These are phyloP conservation scores for Mortierella sp. DNA, from an alignment of 371 early-diverging fungal species.

Conservation along the genomic window DNA sequence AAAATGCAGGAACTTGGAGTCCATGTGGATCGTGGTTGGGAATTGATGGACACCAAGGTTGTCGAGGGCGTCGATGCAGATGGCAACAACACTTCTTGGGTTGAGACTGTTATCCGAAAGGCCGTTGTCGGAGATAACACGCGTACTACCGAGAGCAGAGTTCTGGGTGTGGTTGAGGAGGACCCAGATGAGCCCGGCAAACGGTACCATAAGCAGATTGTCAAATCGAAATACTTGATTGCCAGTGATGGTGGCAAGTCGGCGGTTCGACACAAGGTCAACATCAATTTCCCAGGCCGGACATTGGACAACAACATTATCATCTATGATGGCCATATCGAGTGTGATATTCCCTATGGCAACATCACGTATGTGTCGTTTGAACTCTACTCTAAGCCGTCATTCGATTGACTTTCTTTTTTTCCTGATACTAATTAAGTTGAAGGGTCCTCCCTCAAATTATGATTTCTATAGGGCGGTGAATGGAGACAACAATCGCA, in stretches of 20 bases:
- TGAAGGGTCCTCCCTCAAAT: not conserved
- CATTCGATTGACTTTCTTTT: not conserved
- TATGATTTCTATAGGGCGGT: constrained; percentile 7
- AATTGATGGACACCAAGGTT: constrained; percentile 48
- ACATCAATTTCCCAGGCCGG: constrained; percentile 34
- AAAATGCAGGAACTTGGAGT: constrained; percentile 24
- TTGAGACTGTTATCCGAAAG: constrained; percentile 37
- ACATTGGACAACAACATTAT: constrained; percentile 35
- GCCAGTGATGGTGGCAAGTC: constrained; percentile 48
- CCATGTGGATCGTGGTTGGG: constrained; percentile 50
- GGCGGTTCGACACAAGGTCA: constrained; percentile 38
- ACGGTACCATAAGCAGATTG: constrained; percentile 26
- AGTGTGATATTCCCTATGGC: constrained; percentile 25
- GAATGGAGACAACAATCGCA: constrained; percentile 18
- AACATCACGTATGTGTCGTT: constrained; percentile 26
- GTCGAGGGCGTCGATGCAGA: constrained; percentile 11
- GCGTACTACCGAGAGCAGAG: constrained; percentile 30
- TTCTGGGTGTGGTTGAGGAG: constrained; percentile 33
- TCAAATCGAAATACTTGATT: constrained; percentile 39
- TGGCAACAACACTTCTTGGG: constrained; percentile 9
- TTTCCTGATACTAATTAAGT: not conserved
- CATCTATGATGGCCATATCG: constrained; percentile 35
- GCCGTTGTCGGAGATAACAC: constrained; percentile 35
- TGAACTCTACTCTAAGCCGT: not conserved
- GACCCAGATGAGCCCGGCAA: constrained; percentile 34